A percentile compares a stretch with the other conserved stretches of the same genome.
Conservation (phyloP, 306 rosid genomes). For the Inga laurina region DNA sequence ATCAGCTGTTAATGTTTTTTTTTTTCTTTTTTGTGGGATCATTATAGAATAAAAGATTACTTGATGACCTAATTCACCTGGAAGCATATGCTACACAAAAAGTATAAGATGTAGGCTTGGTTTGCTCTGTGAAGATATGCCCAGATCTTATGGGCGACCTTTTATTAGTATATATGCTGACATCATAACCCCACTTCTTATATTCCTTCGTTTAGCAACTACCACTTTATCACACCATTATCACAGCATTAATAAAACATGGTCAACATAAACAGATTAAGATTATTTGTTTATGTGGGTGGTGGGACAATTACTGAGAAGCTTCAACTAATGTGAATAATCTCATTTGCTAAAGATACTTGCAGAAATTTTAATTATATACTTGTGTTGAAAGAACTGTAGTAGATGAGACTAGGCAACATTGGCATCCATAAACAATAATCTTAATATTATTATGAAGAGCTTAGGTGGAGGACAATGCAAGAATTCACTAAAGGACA, state of each 20-base stretch:
- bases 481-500: slow-evolving; percentile 62
- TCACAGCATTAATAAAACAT: slow-evolving; percentile 49
- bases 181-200: slow-evolving; percentile 86
- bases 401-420: slow-evolving; percentile 58
- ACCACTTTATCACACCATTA: slow-evolving; percentile 36
- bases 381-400: slow-evolving; percentile 40
- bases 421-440: slow-evolving; percentile 52
- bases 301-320: slow-evolving; percentile 59
- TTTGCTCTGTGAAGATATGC: slow-evolving; percentile 87
- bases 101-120: slow-evolving; percentile 62
- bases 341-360: slow-evolving; percentile 50
- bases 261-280: slow-evolving; percentile 53
- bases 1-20: slow-evolving; percentile 38
- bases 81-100: slow-evolving; percentile 47
- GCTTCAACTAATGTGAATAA: slow-evolving; percentile 62
- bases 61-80: slow-evolving; percentile 82
- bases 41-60: slow-evolving; percentile 33
- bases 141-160: slow-evolving; percentile 84
- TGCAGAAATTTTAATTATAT: slow-evolving; percentile 29
- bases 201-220: slow-evolving; percentile 69
- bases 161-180: slow-evolving; percentile 79
- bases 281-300: slow-evolving; percentile 22
- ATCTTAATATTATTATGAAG: slow-evolving; percentile 31
- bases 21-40: slow-evolving; percentile 40
- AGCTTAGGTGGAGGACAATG: slow-evolving; percentile 54